These are phyloP conservation scores for Aethionema arabicum DNA, from an alignment of 345 rosid species.

Conservation along the genomic window DNA sequence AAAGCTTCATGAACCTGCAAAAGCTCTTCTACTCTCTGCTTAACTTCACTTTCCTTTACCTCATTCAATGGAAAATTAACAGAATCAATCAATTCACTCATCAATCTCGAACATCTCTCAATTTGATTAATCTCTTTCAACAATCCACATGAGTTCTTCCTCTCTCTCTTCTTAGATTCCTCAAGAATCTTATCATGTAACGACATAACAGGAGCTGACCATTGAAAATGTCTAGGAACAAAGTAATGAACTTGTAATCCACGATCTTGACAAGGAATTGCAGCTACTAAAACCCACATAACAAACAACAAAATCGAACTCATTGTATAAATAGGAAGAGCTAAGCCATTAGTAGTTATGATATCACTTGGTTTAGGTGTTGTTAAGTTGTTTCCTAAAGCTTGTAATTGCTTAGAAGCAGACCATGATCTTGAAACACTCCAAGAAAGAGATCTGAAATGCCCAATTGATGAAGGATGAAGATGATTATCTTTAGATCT, in stretches of 20 bases:
- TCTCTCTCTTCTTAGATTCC: slow-evolving; percentile 73
- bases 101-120: slow-evolving; percentile 55
- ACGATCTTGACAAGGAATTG: slow-evolving; percentile 95
- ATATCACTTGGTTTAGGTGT: slow-evolving; percentile 62
- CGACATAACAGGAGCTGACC: slow-evolving; percentile 62
- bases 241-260: slow-evolving; percentile 78
- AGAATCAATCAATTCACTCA: slow-evolving; percentile 71
- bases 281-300: slow-evolving; percentile 95
- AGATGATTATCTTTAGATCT: slow-evolving; percentile 46
- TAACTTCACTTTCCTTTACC: slow-evolving; percentile 59
- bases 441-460: slow-evolving; percentile 89
- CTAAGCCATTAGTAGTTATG: slow-evolving; percentile 58
- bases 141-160: slow-evolving; percentile 74
- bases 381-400: slow-evolving; percentile 58
- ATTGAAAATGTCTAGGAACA: slow-evolving; percentile 62
- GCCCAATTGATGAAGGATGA: slow-evolving; percentile 44
- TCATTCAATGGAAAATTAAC: slow-evolving; percentile 64
- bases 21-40: slow-evolving; percentile 62
- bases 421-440: slow-evolving; percentile 98
- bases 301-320: slow-evolving; percentile 65
- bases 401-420: slow-evolving; percentile 85
- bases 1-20: slow-evolving; percentile 47
- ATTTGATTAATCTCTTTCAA: slow-evolving; percentile 80
- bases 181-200: slow-evolving; percentile 77
- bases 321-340: slow-evolving; percentile 69